Conservation (phyloP, 352 stramenopile genomes). For the Thalassiosira mediterranea region DNA sequence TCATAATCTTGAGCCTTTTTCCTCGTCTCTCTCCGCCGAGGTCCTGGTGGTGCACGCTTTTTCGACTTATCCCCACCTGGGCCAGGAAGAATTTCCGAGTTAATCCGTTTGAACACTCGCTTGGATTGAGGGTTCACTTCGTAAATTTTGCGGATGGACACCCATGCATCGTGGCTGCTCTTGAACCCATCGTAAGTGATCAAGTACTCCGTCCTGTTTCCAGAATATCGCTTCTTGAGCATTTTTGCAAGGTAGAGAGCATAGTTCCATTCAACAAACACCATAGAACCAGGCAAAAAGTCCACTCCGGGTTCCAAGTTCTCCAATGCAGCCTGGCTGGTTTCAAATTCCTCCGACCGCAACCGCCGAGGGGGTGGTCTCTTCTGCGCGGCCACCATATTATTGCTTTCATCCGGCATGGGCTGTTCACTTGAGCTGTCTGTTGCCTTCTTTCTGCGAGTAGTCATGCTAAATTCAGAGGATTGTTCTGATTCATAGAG, state of each 20-base stretch:
- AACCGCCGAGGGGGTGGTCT: slow-evolving; percentile 28
- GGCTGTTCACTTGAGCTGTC: slow-evolving; percentile 3
- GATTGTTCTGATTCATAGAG: slow-evolving; percentile 23
- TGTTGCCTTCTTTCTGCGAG: slow-evolving; percentile 27
- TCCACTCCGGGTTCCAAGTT: slow-evolving; percentile 53
- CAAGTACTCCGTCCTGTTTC: slow-evolving; percentile 53
- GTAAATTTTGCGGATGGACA: slow-evolving; percentile 66
- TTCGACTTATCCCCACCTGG: slow-evolving; percentile 13
- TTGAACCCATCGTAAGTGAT: slow-evolving; percentile 62
- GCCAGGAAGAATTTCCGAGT: slow-evolving; percentile 28
- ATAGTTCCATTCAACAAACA: slow-evolving; percentile 58
- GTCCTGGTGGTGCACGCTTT: slow-evolving; percentile 13
- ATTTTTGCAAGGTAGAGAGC: slow-evolving; percentile 65
- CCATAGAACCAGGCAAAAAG: slow-evolving; percentile 59
- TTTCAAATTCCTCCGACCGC: slow-evolving; percentile 50
- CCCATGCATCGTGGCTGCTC: slow-evolving; percentile 58
- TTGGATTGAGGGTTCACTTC: slow-evolving; percentile 64
- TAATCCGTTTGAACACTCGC: slow-evolving; percentile 52
- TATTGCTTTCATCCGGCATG: slow-evolving; percentile 3
- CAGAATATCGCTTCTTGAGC: slow-evolving; percentile 59
- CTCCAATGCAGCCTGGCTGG: slow-evolving; percentile 24
- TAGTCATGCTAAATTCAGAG: slow-evolving; percentile 25
- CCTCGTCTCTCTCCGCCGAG: slow-evolving; percentile 21
- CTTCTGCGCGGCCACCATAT: not conserved
- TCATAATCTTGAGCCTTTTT: slow-evolving; percentile 44